Conservation (phyloP, 169 alveolate species). For the Cryptosporidium viatorum region DNA sequence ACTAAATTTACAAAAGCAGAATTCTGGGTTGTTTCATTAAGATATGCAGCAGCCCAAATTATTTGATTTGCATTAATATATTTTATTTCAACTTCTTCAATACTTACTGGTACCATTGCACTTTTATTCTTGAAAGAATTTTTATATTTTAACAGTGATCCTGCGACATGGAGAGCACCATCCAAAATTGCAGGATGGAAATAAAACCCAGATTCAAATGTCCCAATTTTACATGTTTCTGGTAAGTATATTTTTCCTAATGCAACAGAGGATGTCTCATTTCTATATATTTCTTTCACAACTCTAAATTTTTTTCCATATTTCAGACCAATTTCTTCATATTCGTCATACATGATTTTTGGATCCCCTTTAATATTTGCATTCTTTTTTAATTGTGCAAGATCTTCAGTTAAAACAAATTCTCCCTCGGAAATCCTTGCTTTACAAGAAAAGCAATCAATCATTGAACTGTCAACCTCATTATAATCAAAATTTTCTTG, state of each 20-base stretch:
- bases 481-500: neutral
- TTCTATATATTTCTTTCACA: constrained; percentile 59
- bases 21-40: constrained; percentile 5
- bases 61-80: constrained; percentile 30
- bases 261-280: constrained; percentile 75
- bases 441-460: constrained; percentile 51
- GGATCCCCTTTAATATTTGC: constrained; percentile 15
- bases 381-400: neutral
- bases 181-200: constrained; percentile 82
- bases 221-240: constrained; percentile 68
- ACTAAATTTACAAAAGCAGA: constrained; percentile 56
- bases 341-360: constrained; percentile 59
- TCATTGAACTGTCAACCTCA: neutral
- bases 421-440: constrained; percentile 13
- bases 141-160: constrained; percentile 39
- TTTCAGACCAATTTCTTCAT: constrained; percentile 76
- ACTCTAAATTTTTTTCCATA: constrained; percentile 82
- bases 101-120: constrained; percentile 82
- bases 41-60: constrained; percentile 76
- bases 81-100: constrained; percentile 72
- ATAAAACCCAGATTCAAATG: constrained; percentile 78
- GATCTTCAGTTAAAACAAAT: constrained; percentile 16
- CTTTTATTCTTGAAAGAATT: constrained; percentile 17
- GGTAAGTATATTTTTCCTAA: constrained; percentile 66
- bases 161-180: constrained; percentile 81